Evolutionary conservation across 495 filamentous ascomycete genomes (phyloP), one percentile per base, ranked within the genome.

Genomic region (Geopyxis carbonaria): DNA sequence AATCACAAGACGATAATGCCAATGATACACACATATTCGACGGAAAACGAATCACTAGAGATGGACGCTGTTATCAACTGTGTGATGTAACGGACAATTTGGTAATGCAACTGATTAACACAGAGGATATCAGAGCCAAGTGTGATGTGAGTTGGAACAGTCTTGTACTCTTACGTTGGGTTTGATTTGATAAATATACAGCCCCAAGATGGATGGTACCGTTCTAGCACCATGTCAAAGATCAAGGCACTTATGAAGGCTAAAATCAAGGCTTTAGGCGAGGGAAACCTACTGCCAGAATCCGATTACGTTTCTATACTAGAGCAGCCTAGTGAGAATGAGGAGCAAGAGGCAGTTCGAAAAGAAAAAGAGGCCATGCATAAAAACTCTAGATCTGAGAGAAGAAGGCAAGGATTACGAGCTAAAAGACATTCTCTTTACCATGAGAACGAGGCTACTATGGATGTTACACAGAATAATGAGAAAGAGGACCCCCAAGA

Each of bases 11-110:
- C n/a, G 27, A 35, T n/a, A 13, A 18, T 14, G 14, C 22, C 16
- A 41, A 36, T 22, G 57, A 63, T 35, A 71, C 64, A 25, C 89
- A 94, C 59, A 56, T 87, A 13, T 97, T 93, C 58, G 78, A 87
- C 32, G 87, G 89, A 25, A 57, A 70, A 29, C 60, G 54, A 0
- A 62, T 85, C 20, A 66, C 67, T 7, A 61, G 64, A 4, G 82
- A 89, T 51, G 85, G 85, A 1, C 80, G 84, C 32, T 73, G 84
- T 42, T 97, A 82, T 77, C 89, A 94, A 64, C 66, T 86, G 22
- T 91, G 86, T 60, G 89, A 97, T 56, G 77, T 97, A 41, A 73
- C 70, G 0, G 86, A 94, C 50, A 80, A 84, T 0, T 50, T 86
- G 6, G 55, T 86, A 14, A 57, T 59, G 1, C 31, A 53, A 0